Conservation (phyloP, 2,329 filamentous ascomycete species). For the Fusarium sp. region DNA sequence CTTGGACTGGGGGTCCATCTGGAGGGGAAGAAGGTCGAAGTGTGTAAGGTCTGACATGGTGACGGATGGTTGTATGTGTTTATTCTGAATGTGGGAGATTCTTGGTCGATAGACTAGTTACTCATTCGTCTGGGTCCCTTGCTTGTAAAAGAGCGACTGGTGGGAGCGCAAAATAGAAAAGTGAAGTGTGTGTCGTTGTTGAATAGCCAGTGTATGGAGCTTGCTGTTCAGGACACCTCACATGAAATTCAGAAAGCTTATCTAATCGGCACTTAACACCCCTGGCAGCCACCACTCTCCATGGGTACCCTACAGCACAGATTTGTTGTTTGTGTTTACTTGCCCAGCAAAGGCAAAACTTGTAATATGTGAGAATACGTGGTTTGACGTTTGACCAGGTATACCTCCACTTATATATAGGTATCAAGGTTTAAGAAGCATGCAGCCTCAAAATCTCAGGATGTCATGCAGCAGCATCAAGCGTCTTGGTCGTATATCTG, state of each 20-base stretch:
- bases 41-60: conserved; percentile 70
- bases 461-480: too few species aligned
- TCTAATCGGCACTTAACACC: conserved; percentile 53
- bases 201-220: conserved; percentile 8
- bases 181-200: background rate
- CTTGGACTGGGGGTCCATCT: conserved; percentile 84
- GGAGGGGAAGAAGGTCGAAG: conserved; percentile 84
- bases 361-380: too few species aligned
- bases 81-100: background rate
- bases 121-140: background rate
- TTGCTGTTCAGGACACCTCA: conserved; percentile 47
- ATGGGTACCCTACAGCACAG: conserved; percentile 28
- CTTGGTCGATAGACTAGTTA: background rate
- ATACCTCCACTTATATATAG: too few species aligned
- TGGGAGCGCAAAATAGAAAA: conserved; percentile 21
- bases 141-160: conserved; percentile 28
- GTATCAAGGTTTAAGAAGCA: too few species aligned
- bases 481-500: too few species aligned
- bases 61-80: conserved; percentile 10
- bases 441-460: too few species aligned
- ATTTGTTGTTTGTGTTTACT: background rate
- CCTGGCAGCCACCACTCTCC: conserved; percentile 9
- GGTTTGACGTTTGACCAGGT: too few species aligned
- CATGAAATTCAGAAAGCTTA: conserved; percentile 44
- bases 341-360: too few species aligned